These are phyloP conservation scores for Starmerella vaccinii DNA, from an alignment of 805 yeast species.

Conservation along the genomic window DNA sequence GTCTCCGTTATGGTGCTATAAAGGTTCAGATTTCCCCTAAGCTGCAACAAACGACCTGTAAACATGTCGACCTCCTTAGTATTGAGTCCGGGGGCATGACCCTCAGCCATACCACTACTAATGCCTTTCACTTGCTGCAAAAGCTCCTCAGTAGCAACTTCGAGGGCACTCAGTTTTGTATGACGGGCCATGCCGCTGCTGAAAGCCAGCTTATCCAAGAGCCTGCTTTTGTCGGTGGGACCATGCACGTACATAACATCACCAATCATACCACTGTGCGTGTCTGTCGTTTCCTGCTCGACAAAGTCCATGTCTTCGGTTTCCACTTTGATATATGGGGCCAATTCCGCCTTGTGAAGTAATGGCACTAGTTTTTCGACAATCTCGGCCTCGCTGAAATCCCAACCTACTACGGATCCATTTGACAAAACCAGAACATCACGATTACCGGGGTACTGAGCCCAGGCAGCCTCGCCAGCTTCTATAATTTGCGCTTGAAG, in stretches of 20 bases:
- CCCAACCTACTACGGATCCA: constrained; percentile 83
- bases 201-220: constrained; percentile 77
- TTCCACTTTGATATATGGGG: constrained; percentile 44
- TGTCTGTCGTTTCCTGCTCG: constrained; percentile 33
- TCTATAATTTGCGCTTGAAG: constrained; percentile 37
- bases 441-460: constrained; percentile 47
- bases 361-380: constrained; percentile 36
- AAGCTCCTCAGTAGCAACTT: constrained; percentile 58
- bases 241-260: constrained; percentile 65
- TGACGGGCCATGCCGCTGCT: constrained; percentile 80
- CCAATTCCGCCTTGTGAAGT: constrained; percentile 40
- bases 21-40: constrained; percentile 73
- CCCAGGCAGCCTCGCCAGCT: constrained; percentile 35
- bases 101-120: constrained; percentile 57
- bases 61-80: constrained; percentile 47
- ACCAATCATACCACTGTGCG: constrained; percentile 45
- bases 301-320: constrained; percentile 81
- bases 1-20: constrained; percentile 85
- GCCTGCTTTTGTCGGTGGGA: constrained; percentile 35
- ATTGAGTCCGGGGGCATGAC: constrained; percentile 41
- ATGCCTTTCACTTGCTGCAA: constrained; percentile 52
- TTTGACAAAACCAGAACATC: constrained; percentile 58
- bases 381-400: constrained; percentile 50
- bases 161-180: constrained; percentile 73
- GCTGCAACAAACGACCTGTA: constrained; percentile 63